Percentiles rank a stretch among this genome's conserved stretches.
These are phyloP conservation scores for Brassica rapa DNA, from an alignment of 345 rosid species.

Conservation along the genomic window DNA sequence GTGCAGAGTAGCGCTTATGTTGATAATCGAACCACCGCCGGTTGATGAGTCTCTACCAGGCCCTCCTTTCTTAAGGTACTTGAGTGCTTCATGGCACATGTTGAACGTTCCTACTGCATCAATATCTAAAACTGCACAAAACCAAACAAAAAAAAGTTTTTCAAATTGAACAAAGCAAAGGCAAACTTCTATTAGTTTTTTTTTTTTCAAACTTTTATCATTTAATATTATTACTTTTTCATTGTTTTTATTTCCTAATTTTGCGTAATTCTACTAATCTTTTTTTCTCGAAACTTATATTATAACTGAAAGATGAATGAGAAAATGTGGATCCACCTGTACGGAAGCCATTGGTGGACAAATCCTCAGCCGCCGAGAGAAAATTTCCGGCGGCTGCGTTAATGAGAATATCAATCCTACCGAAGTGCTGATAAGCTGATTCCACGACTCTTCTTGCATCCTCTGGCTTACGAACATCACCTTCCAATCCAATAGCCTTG, in stretches of 20 bases:
- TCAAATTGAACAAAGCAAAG: conserved; percentile 1
- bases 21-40: conserved; percentile 55
- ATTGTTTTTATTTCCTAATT: too few species aligned
- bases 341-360: conserved; percentile 78
- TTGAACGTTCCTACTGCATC: conserved; percentile 82
- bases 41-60: conserved; percentile 50
- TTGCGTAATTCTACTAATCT: too few species aligned
- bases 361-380: conserved; percentile 72
- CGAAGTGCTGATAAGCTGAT: conserved; percentile 64
- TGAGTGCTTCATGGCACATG: conserved; percentile 69
- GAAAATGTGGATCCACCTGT: conserved; percentile 48
- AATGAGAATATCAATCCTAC: conserved; percentile 67
- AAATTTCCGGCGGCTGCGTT: conserved; percentile 88
- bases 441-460: conserved; percentile 73
- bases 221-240: background rate
- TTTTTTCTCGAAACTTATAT: too few species aligned
- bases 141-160: background rate
- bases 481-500: conserved; percentile 78
- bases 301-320: too few species aligned
- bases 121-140: conserved; percentile 68
- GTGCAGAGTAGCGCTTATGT: conserved; percentile 80
- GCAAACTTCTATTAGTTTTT: too few species aligned
- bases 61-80: conserved; percentile 74
- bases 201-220: too few species aligned
- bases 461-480: conserved; percentile 78